phyloP scores from a whole-genome alignment of 2,329 filamentous ascomycete genomes.

The Penicillium sp. region DNA sequence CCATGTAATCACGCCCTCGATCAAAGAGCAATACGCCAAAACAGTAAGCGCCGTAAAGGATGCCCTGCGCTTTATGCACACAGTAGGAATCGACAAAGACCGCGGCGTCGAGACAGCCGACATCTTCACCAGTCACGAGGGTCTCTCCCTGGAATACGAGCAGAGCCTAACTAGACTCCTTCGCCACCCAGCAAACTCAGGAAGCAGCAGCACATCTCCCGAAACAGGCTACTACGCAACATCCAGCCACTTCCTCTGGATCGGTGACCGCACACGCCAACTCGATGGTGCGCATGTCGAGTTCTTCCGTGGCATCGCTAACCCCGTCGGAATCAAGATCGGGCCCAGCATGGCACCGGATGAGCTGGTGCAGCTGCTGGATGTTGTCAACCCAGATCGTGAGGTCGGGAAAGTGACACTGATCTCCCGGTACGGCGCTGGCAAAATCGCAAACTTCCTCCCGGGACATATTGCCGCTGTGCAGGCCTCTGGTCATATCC shows the following conservation, averaged over 20 bases:
- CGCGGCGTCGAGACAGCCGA: slow-evolving; percentile 88
- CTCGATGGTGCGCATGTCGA: slow-evolving; percentile 92
- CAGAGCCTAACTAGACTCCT: slow-evolving; percentile 78
- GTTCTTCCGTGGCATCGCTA: slow-evolving; percentile 94
- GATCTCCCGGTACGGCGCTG: slow-evolving; percentile 90
- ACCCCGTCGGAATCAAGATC: slow-evolving; percentile 95
- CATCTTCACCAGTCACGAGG: slow-evolving; percentile 93
- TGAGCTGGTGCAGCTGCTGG: slow-evolving; percentile 76
- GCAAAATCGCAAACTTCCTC: slow-evolving; percentile 71
- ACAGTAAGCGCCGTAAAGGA: slow-evolving; percentile 87
- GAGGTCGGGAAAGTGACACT: slow-evolving; percentile 93
- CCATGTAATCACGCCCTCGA: slow-evolving; percentile 78
- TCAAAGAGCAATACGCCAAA: slow-evolving; percentile 81
- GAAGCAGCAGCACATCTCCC: background rate
- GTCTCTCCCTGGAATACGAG: slow-evolving; percentile 91
- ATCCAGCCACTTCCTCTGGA: slow-evolving; percentile 96
- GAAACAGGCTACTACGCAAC: slow-evolving; percentile 78
- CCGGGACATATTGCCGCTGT: slow-evolving; percentile 87
- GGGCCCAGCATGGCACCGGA: slow-evolving; percentile 76
- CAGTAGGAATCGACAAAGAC: slow-evolving; percentile 83
- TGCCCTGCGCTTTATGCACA: slow-evolving; percentile 89
- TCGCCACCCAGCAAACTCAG: slow-evolving; percentile 48
- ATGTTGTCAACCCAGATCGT: slow-evolving; percentile 77
- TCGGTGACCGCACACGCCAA: slow-evolving; percentile 93
- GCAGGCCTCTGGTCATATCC: slow-evolving; percentile 69